Base-by-base conservation (phyloP, 305 asterid species). In the Fraxinus latifolia region DNA sequence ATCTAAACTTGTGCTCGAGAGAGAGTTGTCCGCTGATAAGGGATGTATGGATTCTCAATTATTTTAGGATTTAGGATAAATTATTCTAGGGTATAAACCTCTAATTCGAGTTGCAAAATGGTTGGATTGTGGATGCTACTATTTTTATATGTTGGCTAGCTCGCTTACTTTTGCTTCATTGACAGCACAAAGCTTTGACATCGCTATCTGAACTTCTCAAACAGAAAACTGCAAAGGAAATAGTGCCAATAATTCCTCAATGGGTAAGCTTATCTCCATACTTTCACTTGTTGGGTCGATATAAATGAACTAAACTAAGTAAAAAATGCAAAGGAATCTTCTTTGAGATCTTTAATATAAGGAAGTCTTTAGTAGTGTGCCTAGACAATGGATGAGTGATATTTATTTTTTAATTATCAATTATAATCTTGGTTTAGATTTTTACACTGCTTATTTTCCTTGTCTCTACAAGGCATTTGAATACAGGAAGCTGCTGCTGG, bases 181-280 rank as follows among this genome's bases (percentile, higher is more conserved):
- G 62, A 77, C 98, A 96, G 99, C 95, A 93, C 80, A 96, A 94
- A 90, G 99, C 99, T 77, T 85, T 96, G 90, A 73, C 92, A 44
- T 84, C 97, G 32, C 93, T 96, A 83, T 92, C 97, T 73, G 91
- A 90, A 87, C 91, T 91, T 78, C 84, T 94, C 86, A 88, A 90
- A 82, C 90, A 90, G 87, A 96, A 91, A 90, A 81, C 92, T 77
- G 89, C 92, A 14, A 89, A 81, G 88, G 98, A 93, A 85, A 83
- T 96, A 71, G 90, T 86, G 19, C 87, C 84, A 2, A 88, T 92
- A 82, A 88, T 93, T 85, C 97, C 98, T 67, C 97, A 92, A 79
- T 96, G 99, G 99, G 99, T 94, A 91, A 79, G 94, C 84, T 67
- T 83, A 50, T 80, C 58, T 27, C 74, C 55, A 21, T 39, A 44